phyloP scores from a whole-genome alignment of 768 basidiomycete species.

The Suillus americanus region DNA sequence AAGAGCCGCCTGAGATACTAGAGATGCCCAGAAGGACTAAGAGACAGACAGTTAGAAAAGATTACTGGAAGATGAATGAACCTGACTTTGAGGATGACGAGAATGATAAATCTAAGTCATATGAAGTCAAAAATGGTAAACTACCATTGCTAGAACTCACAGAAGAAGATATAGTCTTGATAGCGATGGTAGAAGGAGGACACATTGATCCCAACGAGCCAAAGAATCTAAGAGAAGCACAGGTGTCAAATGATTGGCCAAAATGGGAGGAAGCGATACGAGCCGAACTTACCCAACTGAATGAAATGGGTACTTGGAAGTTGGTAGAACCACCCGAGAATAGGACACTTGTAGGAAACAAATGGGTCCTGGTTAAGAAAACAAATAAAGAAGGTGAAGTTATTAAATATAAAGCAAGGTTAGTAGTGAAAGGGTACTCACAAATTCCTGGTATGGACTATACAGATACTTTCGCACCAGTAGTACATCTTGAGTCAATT shows the following conservation, averaged over 20 bases:
- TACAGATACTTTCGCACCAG: conserved; percentile 33
- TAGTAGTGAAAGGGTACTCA: conserved; percentile 40
- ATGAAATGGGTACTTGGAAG: conserved; percentile 19
- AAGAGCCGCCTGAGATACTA: neutral
- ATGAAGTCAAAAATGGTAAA: too few species aligned
- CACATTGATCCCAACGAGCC: too few species aligned
- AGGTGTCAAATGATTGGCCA: neutral
- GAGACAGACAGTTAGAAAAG: neutral
- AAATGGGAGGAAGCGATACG: conserved; percentile 8
- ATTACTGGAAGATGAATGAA: neutral
- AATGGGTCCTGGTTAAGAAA: conserved; percentile 27
- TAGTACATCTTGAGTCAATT: conserved; percentile 24
- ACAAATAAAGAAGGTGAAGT: conserved; percentile 5
- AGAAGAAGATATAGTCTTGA: too few species aligned
- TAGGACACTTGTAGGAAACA: conserved; percentile 25
- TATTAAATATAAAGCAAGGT: conserved; percentile 30
- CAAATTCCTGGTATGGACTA: conserved; percentile 38
- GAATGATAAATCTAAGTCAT: too few species aligned
- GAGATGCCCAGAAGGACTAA: neutral
- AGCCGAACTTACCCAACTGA: conserved; percentile 4
- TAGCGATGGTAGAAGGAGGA: too few species aligned
- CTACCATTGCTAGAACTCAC: neutral
- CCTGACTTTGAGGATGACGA: neutral
- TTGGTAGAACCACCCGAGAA: conserved; percentile 23
- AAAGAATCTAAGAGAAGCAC: too few species aligned